Percentiles rank a stretch among this genome's conserved stretches.
These are phyloP conservation scores for Solanum peruvianum DNA, from an alignment of 257 asterid species.

Conservation along the genomic window DNA sequence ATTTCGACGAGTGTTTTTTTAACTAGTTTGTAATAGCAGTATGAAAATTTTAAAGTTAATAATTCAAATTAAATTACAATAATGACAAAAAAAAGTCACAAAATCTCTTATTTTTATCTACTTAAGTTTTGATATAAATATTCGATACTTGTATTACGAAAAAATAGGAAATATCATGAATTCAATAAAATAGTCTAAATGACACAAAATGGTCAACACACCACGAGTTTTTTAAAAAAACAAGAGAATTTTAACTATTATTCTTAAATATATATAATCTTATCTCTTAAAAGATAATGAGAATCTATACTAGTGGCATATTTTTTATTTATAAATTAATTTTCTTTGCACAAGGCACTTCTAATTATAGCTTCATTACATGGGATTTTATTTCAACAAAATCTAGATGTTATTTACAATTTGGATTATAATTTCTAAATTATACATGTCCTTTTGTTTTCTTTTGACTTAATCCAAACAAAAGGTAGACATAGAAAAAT, in stretches of 20 bases:
- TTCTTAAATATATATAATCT: not conserved
- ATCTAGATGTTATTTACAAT: not conserved
- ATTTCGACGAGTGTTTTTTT: accelerated
- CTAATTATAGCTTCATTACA: not conserved
- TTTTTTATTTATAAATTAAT: not conserved
- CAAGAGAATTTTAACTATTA: not conserved
- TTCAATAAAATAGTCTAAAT: accelerated
- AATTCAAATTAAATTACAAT: too few relatives aligned
- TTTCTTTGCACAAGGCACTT: not conserved
- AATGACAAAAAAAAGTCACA: not conserved
- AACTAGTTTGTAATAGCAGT: not conserved
- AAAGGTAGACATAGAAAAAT: not conserved
- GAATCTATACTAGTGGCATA: not conserved
- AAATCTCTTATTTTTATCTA: not conserved
- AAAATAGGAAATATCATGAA: not conserved
- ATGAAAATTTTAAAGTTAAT: not conserved
- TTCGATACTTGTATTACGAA: not conserved
- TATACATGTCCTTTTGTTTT: not conserved
- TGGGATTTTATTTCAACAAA: not conserved
- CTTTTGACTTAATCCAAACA: not conserved
- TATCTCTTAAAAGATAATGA: not conserved
- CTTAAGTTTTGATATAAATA: not conserved
- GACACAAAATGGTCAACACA: not conserved
- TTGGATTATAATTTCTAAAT: not conserved
- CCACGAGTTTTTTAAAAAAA: accelerated